Base-by-base conservation (phyloP, 345 rosid genomes). In the Citrus unshiu region DNA sequence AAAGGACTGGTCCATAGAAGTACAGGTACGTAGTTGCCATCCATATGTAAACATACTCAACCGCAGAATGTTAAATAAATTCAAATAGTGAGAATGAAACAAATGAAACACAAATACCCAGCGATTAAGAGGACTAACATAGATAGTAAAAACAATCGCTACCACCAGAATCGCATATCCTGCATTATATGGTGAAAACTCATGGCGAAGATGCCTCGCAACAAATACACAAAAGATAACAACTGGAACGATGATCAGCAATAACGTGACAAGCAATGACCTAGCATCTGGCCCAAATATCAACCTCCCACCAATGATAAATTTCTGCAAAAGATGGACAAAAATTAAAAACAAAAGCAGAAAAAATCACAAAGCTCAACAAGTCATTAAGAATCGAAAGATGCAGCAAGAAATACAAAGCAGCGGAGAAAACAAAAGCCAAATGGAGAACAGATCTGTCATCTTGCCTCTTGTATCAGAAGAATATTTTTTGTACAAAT, bases 231-330 rank as follows among this genome's bases (percentile, higher is more conserved):
- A 94, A 88, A 96, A 96, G 84, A 93, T 78, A 73, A 89, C 63
- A 76, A 92, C 88, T 5, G 98, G 98, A 76, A 84, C 87, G 64
- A 87, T 87, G 89, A 94, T 88, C 83, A 96, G 85, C 66, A 90
- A 85, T 69, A 96, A 84, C 43, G 99, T 96, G 75, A 85, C 85
- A 68, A 91, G 84, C 69, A 96, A 79, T 60, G 98, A 94, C 82
- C 75, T 89, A 65, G 97, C 98, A 91, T 96, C 98, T 72, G 99
- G 99, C 68, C 99, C 99, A 83, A 96, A 96, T 76, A 96, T 91
- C 87, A 96, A 82, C 82, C 99, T 93, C 82, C 98, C 99, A 82
- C 91, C 90, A 82, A 96, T 84, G 71, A 95, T 78, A 84, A 95
- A 95, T 72, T 89, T 94, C 98, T 95, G 95, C 71, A 86, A 69